Base-by-base conservation (phyloP, 768 basidiomycete genomes). In the Hortiboletus campestris region DNA sequence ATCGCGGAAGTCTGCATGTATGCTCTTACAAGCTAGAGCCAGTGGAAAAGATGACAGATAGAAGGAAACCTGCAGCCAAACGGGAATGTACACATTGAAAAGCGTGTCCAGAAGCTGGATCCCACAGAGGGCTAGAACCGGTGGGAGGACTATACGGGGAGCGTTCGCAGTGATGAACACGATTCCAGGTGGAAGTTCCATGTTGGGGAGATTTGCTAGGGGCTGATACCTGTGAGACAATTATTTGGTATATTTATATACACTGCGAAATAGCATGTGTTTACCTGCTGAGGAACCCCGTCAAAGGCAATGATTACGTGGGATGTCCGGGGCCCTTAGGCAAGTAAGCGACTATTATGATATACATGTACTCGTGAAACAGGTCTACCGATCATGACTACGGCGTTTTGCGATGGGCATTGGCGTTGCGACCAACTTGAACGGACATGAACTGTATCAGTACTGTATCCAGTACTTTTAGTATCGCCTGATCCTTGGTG, bases 101-200 rank as follows among this genome's bases (percentile, higher is more conserved):
- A 56, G 16, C 13, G 53, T 25, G 14, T 32, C 17, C 39, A 47
- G 56, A 12, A 62, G 35, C 29, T 28, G 56, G 19, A 55, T 51
- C 25, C 57, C 49, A 34, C 55, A 45, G 34, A 59, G 51, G 10
- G 51, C 47, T 16, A 66, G 14, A 4, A 41, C 56, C 3, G 54
- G 58, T 9, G 60, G 63, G 29, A 62, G 42, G 6, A 59, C 10
- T 4, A 71, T 39, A 19, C 53, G 61, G 13, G 64, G 68, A 6
- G 65, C 55, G 20, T 64, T 62, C 35, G 62, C 56, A 12, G 61
- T 19, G 38, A 72, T 46, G 44, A 68, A 67, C 16, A 56, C 46
- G 34, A 69, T 59, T 17, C 73, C 69, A 16, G 73, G 72, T 12
- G 72, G 73, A 1, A 71, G 56, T 19, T 46, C 55, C 68, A 70